phyloP scores from a whole-genome alignment of 163 green algal species.

The Picocystis sp. region DNA sequence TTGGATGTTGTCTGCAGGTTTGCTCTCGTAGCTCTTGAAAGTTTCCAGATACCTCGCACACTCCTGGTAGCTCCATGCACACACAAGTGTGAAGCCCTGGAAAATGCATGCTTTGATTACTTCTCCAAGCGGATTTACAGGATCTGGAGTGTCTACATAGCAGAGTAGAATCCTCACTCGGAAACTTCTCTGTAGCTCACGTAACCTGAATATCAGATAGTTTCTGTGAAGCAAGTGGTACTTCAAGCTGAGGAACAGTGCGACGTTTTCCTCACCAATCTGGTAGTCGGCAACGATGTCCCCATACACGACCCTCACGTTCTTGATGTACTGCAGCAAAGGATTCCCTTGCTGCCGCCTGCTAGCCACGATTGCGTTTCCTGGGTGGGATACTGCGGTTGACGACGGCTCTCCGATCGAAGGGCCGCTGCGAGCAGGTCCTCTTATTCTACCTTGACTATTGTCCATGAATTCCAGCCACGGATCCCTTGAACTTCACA shows the following conservation, averaged over 20 bases:
- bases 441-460: too few species aligned
- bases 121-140: slow-evolving; percentile 44
- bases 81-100: slow-evolving; percentile 71
- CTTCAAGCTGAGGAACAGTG: slow-evolving; percentile 71
- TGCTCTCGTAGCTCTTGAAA: slow-evolving; percentile 82
- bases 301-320: slow-evolving; percentile 62
- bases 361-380: slow-evolving; percentile 45
- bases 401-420: not conserved
- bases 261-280: slow-evolving; percentile 40
- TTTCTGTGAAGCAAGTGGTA: slow-evolving; percentile 86
- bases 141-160: slow-evolving; percentile 31
- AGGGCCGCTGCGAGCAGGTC: too few species aligned
- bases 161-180: slow-evolving; percentile 23
- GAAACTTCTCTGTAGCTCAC: slow-evolving; percentile 56
- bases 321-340: slow-evolving; percentile 66
- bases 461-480: too few species aligned
- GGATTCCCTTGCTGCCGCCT: slow-evolving; percentile 75
- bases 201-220: slow-evolving; percentile 73
- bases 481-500: too few species aligned
- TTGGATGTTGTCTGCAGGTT: slow-evolving; percentile 56
- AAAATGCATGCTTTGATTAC: slow-evolving; percentile 54
- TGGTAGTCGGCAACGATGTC: slow-evolving; percentile 78
- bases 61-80: slow-evolving; percentile 55
- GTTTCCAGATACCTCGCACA: slow-evolving; percentile 67
- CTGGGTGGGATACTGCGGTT: not conserved